These are phyloP conservation scores for Discostella stelligeroides DNA, from an alignment of 108 stramenopile species.

Conservation along the genomic window DNA sequence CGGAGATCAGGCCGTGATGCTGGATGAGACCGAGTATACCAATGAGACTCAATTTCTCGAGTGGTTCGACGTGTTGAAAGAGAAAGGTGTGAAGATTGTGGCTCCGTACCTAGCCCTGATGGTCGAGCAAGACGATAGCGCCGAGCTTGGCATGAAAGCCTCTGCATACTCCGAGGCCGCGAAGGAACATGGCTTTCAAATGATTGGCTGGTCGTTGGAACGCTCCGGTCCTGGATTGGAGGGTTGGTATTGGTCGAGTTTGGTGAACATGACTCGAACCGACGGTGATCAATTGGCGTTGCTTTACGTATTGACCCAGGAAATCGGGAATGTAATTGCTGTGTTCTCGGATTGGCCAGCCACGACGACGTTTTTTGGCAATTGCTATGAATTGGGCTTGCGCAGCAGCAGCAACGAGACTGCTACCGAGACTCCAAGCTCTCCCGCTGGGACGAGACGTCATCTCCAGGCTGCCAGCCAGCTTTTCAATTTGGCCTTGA, in stretches of 20 bases:
- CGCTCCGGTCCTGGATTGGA: conserved; percentile 53
- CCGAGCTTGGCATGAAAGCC: conserved; percentile 37
- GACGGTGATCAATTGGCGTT: conserved; percentile 59
- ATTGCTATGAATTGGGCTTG: conserved; percentile 56
- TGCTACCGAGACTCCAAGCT: neutral
- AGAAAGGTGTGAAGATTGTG: conserved; percentile 55
- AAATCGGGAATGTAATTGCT: conserved; percentile 60
- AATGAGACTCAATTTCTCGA: conserved; percentile 26
- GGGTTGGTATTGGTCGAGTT: conserved; percentile 59
- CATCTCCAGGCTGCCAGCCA: conserved; percentile 9
- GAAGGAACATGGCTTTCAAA: conserved; percentile 50
- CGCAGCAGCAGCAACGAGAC: no score
- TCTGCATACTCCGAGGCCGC: conserved; percentile 53
- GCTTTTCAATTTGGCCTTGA: conserved; percentile 11
- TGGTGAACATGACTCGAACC: conserved; percentile 28
- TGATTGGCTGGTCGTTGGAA: conserved; percentile 79
- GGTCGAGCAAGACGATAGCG: conserved; percentile 39
- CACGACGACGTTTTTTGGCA: conserved; percentile 73
- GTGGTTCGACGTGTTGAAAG: conserved; percentile 24
- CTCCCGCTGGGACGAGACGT: conserved; percentile 1
- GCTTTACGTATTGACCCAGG: conserved; percentile 54
- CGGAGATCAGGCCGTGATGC: conserved; percentile 61
- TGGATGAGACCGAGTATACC: conserved; percentile 43
- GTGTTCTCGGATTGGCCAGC: conserved; percentile 81
- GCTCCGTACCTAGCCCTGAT: conserved; percentile 65